Evolutionary conservation across 192 early-diverging fungal species (phyloP), one percentile per base, ranked within the genome.

Genomic region (Neocallimastix lanati): DNA sequence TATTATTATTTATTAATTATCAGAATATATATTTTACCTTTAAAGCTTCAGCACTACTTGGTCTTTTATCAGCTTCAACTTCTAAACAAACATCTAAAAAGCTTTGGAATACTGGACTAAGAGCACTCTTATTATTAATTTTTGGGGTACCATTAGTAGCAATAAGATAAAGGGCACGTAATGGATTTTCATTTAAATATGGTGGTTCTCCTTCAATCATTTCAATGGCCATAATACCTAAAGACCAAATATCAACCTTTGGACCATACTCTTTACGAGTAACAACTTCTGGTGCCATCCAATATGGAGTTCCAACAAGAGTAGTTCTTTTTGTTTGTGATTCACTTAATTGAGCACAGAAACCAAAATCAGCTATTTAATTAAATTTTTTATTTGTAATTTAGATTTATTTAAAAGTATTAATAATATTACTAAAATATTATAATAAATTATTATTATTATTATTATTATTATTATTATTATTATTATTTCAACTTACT

Each of bases 231-330:
- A 98, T 95, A 85, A 98, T 97, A 11, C 96, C 96, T 33, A 97
- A 84, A n/a, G 95, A 96, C 96, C 96, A 98, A 38, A 98, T 92
- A 83, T 98, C 96, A 37, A 97, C 94, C 83, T 96, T 96, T 77
- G 92, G 85, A 13, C 92, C 93, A 82, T 98, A 98, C 82, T 94
- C 93, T 84, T 95, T 93, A 58, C 93, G 91, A 78, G 88, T 94
- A 28, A 98, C 94, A 4, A 98, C 96, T 84, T 98, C 96, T 28
- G 96, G 96, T 21, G 96, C 94, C 96, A 98, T 98, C 96, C 96
- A 97, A 87, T 94, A 98, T 13, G 95, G 93, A 29, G 96, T 97
- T 29, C 91, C 88, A 13, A 88, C 92, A 90, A 96, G 91, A 16
- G 94, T 94, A 2, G 90, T 88, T 76, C 94, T 85, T 83, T 96